Percentiles rank a stretch among this genome's conserved stretches.
Conservation (phyloP, 768 basidiomycete species). For the Termitomyces sp. region DNA sequence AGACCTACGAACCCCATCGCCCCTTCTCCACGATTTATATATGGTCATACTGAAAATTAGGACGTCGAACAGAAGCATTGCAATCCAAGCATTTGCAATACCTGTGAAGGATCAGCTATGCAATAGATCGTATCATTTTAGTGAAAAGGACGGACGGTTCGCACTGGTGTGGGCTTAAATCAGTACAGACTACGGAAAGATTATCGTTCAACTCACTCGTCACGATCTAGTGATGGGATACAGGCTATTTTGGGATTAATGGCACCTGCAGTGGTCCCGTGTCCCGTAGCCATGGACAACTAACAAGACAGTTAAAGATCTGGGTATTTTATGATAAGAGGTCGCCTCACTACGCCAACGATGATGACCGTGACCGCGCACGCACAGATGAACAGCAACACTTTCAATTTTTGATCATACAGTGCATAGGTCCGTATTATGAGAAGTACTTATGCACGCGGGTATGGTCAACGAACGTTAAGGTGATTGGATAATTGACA, state of each 20-base stretch:
- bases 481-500: not conserved
- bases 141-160: not conserved
- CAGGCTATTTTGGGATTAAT: not conserved
- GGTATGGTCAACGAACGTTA: not conserved
- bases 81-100: slow-evolving; percentile 31
- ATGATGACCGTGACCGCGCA: slow-evolving; percentile 21
- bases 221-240: not conserved
- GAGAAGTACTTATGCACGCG: slow-evolving; percentile 24
- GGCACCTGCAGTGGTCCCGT: not conserved
- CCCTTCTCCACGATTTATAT: slow-evolving; percentile 25
- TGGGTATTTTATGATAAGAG: not conserved
- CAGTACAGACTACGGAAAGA: not conserved
- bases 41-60: slow-evolving; percentile 35
- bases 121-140: not conserved
- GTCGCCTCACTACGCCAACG: not conserved
- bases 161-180: not conserved
- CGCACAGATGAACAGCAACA: slow-evolving; percentile 21
- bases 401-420: slow-evolving; percentile 22
- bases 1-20: not conserved
- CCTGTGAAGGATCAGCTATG: slow-evolving; percentile 13
- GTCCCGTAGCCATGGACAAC: not conserved
- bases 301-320: not conserved
- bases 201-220: not conserved
- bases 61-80: slow-evolving; percentile 32
- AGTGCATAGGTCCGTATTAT: slow-evolving; percentile 36